These are phyloP conservation scores for Wallacemonas sp. DNA, from an alignment of 208 protist genomes.

Conservation along the genomic window DNA sequence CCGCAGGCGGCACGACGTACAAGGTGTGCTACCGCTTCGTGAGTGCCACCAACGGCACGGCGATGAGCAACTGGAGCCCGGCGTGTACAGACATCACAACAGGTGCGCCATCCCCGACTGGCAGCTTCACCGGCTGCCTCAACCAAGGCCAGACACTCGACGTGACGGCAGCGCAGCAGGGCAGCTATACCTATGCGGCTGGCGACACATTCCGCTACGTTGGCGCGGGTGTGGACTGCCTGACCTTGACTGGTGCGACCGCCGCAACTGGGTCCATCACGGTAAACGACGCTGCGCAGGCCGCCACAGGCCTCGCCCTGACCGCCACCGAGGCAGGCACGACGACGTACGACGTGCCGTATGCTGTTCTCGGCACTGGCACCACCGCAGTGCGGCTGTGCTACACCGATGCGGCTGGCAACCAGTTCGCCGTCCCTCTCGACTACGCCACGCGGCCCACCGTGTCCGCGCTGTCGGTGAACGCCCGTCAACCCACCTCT, in stretches of 20 bases:
- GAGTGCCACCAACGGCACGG: slow-evolving; percentile 19
- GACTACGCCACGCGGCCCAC: slow-evolving; percentile 21
- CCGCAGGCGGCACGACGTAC: slow-evolving; percentile 38
- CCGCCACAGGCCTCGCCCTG: slow-evolving; percentile 32
- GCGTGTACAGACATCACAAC: slow-evolving; percentile 51
- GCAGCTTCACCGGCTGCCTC: slow-evolving; percentile 50
- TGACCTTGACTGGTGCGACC: slow-evolving; percentile 30
- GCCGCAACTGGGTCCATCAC: slow-evolving; percentile 39
- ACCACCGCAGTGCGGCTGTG: slow-evolving; percentile 69
- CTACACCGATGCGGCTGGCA: slow-evolving; percentile 77
- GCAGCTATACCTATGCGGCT: slow-evolving; percentile 21
- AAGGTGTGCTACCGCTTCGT: slow-evolving; percentile 90
- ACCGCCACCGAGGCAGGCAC: slow-evolving; percentile 16
- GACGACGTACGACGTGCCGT: slow-evolving; percentile 34
- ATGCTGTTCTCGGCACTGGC: slow-evolving; percentile 51
- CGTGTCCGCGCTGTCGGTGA: slow-evolving; percentile 42
- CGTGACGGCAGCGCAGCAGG: slow-evolving; percentile 28
- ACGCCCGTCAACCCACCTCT: slow-evolving; percentile 34
- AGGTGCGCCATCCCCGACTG: slow-evolving; percentile 46
- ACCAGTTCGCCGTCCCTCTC: slow-evolving; percentile 80
- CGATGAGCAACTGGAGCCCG: slow-evolving; percentile 78
- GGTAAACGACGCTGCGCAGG: slow-evolving; percentile 49
- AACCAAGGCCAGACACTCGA: slow-evolving; percentile 63
- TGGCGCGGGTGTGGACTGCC: slow-evolving; percentile 49
- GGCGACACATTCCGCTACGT: slow-evolving; percentile 36